Evolutionary conservation across 768 basidiomycete genomes (phyloP), one percentile per base, ranked within the genome.

Genomic region (Mycena crocata): DNA sequence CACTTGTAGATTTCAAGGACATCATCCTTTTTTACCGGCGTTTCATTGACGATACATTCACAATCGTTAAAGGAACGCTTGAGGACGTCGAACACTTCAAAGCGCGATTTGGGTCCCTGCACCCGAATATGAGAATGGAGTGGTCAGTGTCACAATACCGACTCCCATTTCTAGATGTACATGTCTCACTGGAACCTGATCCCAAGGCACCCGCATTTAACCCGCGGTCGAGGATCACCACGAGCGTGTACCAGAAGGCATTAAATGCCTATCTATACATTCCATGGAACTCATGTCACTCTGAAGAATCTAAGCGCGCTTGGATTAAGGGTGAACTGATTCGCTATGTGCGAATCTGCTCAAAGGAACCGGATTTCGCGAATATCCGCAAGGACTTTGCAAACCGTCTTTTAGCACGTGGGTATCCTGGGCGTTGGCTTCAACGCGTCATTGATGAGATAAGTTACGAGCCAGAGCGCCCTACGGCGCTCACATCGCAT

Each of bases 201-300:
- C 40, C 49, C 19, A 46, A 48, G 6, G 21, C 21, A 52, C 57
- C 58, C 8, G 57, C 52, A 5, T 50, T 32, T 8, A 37, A 35
- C 23, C 52, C 56, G n/a, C 26, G 44, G 12, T 34, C 21, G 35
- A 13, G 37, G 30, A 28, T 69, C 2, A 42, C 26, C 12, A 69
- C 68, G 24, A 23, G 23, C 17, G 61, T 67, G 14, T 67, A 57
- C 31, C 66, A 67, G 51, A 67, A 67, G 44, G 59, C 57, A 21
- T 19, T 67, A 21, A 67, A 67, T 62, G 66, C 66, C 31, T 67
- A 67, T n/a, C 54, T 67, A 14, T 67, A 67, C 30, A 67, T 67
- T 6, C 66, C 66, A 14, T 67, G 66, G 66, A 37, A 8, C 9
- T 37, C 35, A 37, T 37, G 35, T 15, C 35, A 37, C 15, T 37